Base-by-base conservation (phyloP, 108 stramenopile species). In the Pseudonitzschia delicatissima region DNA sequence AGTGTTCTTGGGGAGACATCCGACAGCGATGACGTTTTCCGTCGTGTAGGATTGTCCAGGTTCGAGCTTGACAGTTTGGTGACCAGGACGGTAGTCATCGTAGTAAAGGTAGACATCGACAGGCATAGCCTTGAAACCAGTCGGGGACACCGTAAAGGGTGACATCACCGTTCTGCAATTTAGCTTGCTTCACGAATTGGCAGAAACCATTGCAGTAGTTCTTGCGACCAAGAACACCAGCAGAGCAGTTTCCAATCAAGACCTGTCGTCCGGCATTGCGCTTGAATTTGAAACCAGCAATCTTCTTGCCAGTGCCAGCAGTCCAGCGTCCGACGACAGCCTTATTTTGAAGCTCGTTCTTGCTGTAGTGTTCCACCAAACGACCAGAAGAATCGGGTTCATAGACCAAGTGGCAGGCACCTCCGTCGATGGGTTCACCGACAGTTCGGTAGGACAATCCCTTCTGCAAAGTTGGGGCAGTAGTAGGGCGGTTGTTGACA, bases 141-240 rank as follows among this genome's bases (percentile, higher is more conserved):
- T 45, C 2, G 60, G n/a, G 45, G 2, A 59, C 12, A 36, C 44
- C 62, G 18, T 40, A 49, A n/a, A 70, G 36, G 15, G 53, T 61
- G 35, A 73, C 67, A 7, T 34, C 34, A 2, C 74, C 68, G 2
- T 65, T 37, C 31, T 50, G 17, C 1, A 57, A 12, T 33, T 65
- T 25, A 4, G 68, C 74, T 36, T 20, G 27, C 42, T 76, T 71
- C 4, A 82, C 36, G 61, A 76, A 82, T 51, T 82, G 77, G 35
- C 77, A 82, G 37, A 70, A 76, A 32, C 81, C 81, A 45, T 69
- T 76, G 51, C 64, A 82, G 34, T 77, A 82, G 26, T 82, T 82
- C 55, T 73, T 72, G 36, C 48, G 44, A n/a, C 61, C 69, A 35
- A 67, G 77, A 23, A 74, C 77, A 15, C 76, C 76, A 4, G 66